A percentile compares a stretch with the other conserved stretches of the same genome.
Conservation (phyloP, 257 asterid species). For the Asclepias syriaca region DNA sequence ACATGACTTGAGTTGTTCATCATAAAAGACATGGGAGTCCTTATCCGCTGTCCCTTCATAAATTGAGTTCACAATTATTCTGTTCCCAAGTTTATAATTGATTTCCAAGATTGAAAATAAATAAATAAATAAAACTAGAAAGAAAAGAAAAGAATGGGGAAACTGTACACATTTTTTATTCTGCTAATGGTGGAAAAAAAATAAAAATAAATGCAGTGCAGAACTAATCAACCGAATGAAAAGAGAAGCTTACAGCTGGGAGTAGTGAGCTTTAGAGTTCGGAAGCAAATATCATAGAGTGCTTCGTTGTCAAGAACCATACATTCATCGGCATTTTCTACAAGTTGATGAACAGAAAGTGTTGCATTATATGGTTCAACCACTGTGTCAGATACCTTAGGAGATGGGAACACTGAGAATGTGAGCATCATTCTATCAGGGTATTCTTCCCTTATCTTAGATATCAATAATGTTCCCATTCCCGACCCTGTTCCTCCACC, state of each 20-base stretch:
- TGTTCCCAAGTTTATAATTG: background rate
- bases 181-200: background rate
- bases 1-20: background rate
- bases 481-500: conserved; percentile 15
- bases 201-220: background rate
- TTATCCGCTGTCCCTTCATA: background rate
- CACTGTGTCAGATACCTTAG: conserved; percentile 13
- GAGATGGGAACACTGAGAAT: conserved; percentile 14
- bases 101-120: background rate
- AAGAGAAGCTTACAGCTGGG: conserved; percentile 13
- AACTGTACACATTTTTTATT: background rate
- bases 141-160: background rate
- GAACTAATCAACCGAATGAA: background rate
- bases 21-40: background rate
- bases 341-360: conserved; percentile 15
- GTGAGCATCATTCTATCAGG: conserved; percentile 14
- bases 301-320: conserved; percentile 16
- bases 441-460: conserved; percentile 11
- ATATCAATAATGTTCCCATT: conserved; percentile 11
- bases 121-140: background rate
- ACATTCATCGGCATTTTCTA: conserved; percentile 14
- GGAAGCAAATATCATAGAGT: conserved; percentile 14
- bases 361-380: conserved; percentile 14
- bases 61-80: background rate
- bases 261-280: conserved; percentile 13